Evolutionary conservation across 2,329 filamentous ascomycete genomes (phyloP), one percentile per base, ranked within the genome.

Genomic region (Cercospora zeae-maydis): DNA sequence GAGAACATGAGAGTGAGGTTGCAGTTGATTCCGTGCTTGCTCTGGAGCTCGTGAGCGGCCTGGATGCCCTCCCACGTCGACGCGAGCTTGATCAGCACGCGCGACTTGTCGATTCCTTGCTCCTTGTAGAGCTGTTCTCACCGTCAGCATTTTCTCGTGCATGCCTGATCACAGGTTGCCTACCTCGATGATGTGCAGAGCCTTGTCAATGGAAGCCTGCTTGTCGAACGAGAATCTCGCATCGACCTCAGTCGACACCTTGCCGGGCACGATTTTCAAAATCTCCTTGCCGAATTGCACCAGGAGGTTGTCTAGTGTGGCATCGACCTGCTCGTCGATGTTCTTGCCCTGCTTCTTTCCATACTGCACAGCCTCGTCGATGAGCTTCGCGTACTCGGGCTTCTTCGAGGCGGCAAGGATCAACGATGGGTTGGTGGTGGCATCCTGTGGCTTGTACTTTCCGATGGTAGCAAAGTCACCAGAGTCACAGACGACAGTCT

Each of bases 371-470:
- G 67, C 69, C 51, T 67, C 65, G 64, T 67, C 64, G 58, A 71
- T 69, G 59, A 71, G 70, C 64, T 68, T 69, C 19, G 67, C 65
- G 60, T 70, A 71, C 58, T 71, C 70, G 33, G 69, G 67, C 66
- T 70, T 70, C 87, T 99, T 98, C 78, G 95, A 93, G 69, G 95
- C 95, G 72, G 93, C 93, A 78, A 99, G 90, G 81, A 99, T 98
- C 78, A 99, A 86, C 68, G 95, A 98, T 65, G 95, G 95, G 88
- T 99, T 99, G 84, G 95, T 99, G 79, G 95, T 99, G 77, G 95
- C 95, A 91, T 99, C 95, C 86, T 99, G 93, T 70, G 95, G 95
- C 88, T 96, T 96, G 88, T 99, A 99, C 85, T 98, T 97, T 84
- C 85, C 93, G 80, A 99, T 99, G 80, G 93, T 93, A 87, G 82